Evolutionary conservation across 1,284 basidiomycete species (phyloP), one percentile per base, ranked within the genome.

Genomic region (Naganishia liquefaciens): DNA sequence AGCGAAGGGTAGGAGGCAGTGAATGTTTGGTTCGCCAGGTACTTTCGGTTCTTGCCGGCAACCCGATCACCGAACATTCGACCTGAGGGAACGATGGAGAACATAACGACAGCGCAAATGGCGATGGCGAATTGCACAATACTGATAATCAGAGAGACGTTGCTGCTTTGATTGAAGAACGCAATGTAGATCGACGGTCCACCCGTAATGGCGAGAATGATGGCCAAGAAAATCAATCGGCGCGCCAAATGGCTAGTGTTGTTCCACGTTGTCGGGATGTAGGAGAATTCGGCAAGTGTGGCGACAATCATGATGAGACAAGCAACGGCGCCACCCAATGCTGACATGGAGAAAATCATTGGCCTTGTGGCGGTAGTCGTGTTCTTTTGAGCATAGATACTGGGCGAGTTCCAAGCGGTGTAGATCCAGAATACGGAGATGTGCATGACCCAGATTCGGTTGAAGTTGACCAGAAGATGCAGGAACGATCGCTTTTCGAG

Each of bases 191-290:
- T 85, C 1, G 93, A 94, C 3, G 93, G 93, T 40, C 89, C 93
- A 70, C 85, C 86, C 17, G 92, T 95, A 67, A 92, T 82, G 57
- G 82, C 91, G 54, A 96, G 86, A 27, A 89, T 90, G 77, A 96
- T 82, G 53, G 88, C 73, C 55, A 97, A 83, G 83, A 95, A 94
- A 50, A 92, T 71, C 21, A 95, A 82, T 5, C 93, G 88, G 57
- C 91, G 88, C 1, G 90, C 87, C 54, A 96, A 86, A 75, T 96
- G 93, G 5, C 92, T 93, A 15, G 93, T 91, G 80, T 95, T 96
- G 80, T 94, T 95, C 93, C 93, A 96, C 25, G 91, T 95, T 2
- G 91, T 91, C 1, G 93, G 93, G 75, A 97, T 93, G 81, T 95
- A 96, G 51, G 89, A 88, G 79, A 95, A 95, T 80, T 96, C 93